A percentile compares a stretch with the other conserved stretches of the same genome.
Evolutionary conservation across 2,329 filamentous ascomycete genomes (phyloP).

Genomic region (Phaeophleospora eucalypticola): DNA sequence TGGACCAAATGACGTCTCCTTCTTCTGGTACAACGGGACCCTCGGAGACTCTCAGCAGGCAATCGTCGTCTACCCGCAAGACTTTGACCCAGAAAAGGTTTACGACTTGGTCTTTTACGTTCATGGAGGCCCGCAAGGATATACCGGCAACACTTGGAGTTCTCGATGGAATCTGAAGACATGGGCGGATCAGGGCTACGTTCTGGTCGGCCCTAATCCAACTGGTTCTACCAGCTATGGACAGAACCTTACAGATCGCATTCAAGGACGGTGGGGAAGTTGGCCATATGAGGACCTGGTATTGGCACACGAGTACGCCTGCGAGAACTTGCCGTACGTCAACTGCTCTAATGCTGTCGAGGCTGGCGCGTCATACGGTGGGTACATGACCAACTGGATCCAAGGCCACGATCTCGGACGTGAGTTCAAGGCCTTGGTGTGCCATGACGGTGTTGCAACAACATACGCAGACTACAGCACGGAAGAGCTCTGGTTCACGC

Average conservation of each 20-base stretch:
- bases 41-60: conserved; percentile 24
- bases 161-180: conserved; percentile 30
- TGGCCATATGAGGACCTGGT: conserved; percentile 26
- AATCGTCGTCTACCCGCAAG: conserved; percentile 10
- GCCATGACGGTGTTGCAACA: conserved; percentile 70
- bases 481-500: conserved; percentile 51
- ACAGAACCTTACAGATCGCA: conserved; percentile 27
- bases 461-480: conserved; percentile 39
- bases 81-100: neutral
- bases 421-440: conserved; percentile 82
- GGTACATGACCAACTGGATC: conserved; percentile 52
- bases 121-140: conserved; percentile 30
- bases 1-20: conserved; percentile 18
- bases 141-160: conserved; percentile 26
- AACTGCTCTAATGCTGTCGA: conserved; percentile 25
- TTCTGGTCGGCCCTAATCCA: conserved; percentile 30
- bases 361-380: conserved; percentile 35
- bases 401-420: conserved; percentile 79
- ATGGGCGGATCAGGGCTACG: conserved; percentile 32
- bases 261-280: conserved; percentile 22
- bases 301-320: conserved; percentile 20
- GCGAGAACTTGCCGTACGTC: conserved; percentile 20
- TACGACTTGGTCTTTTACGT: conserved; percentile 1
- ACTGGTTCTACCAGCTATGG: conserved; percentile 30
- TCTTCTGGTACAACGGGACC: conserved; percentile 25